Base-by-base conservation (phyloP, 2,329 filamentous ascomycete genomes). In the Chrysoporthe puriensis region DNA sequence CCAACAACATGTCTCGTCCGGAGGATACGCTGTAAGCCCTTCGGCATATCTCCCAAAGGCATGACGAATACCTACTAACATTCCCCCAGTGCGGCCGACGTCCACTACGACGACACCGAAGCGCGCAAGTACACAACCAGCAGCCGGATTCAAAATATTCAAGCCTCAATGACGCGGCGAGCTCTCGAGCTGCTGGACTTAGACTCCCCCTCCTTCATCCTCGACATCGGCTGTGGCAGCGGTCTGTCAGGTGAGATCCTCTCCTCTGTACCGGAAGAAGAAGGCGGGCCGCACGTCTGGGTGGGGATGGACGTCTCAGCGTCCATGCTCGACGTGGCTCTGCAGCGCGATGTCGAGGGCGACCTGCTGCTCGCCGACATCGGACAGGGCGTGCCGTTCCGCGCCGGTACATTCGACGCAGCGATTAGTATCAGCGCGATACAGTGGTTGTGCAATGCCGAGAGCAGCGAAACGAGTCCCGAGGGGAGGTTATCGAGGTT, bases 401-500 rank as follows among this genome's bases (percentile, higher is more conserved):
- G 96, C 18, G 88, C 96, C 0, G 96, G 96, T 43, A 88, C 90
- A 0, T 99, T 99, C 76, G 96, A 99, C 77, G 96, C 95, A 0
- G 96, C 96, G 32, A 94, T 99, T 73, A 94, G 90, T 75, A 98
- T 99, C 77, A 93, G 89, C 73, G 96, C 96, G 0, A 91, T 99
- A n/a, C 96, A 99, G 79, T 99, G 96, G 96, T 85, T 99, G 42
- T 99, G 96, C 79, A 98, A 97, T 78, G 96, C 95, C 52, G 96
- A 98, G 78, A 92, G 87, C 69, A 92, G 88, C 76, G 93, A 96
- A 62, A 94, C 96, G 0, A 92, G 87, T 0, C 91, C 94, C 0
- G 87, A 91, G 40, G 93, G 91, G 0, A 84, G 96, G 6, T 80
- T 99, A 36, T 86, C 88, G 4, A 85, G 95, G 57, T 99, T 99